These are phyloP conservation scores for Beta corolliflora DNA, from an alignment of 179 eudicot species.

Conservation along the genomic window DNA sequence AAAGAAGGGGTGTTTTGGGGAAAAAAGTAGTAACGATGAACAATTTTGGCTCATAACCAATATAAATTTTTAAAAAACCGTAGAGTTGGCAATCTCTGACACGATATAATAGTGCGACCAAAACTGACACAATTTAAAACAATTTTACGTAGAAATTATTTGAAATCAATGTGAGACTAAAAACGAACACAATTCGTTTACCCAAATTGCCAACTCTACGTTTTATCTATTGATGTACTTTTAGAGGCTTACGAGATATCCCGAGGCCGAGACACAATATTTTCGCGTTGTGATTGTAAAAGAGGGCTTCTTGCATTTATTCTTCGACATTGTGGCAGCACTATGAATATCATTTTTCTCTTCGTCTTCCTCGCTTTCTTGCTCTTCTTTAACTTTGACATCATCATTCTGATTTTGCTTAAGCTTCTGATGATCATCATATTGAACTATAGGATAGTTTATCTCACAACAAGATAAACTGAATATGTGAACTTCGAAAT, in stretches of 20 bases:
- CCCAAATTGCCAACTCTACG: too few species aligned
- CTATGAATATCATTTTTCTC: neutral
- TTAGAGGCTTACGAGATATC: conserved; percentile 4
- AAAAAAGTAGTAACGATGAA: too few species aligned
- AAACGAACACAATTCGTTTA: too few species aligned
- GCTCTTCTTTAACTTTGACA: neutral
- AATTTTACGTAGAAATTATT: too few species aligned
- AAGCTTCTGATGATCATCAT: neutral
- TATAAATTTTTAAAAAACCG: too few species aligned
- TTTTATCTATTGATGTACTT: too few species aligned
- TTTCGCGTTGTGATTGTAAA: neutral
- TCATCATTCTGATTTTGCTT: neutral
- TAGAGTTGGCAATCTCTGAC: too few species aligned
- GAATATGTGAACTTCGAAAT: conserved; percentile 22
- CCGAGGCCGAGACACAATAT: neutral
- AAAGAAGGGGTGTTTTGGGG: too few species aligned
- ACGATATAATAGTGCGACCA: too few species aligned
- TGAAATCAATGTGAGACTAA: too few species aligned
- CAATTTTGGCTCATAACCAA: too few species aligned
- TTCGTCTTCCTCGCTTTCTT: neutral
- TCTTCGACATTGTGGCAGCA: neutral
- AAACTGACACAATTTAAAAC: too few species aligned
- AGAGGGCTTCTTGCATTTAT: neutral
- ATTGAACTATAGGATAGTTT: conserved; percentile 3
- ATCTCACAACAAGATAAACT: conserved; percentile 30